Evolutionary conservation across 257 asterid species (phyloP).

Genomic region (Phtheirospermum japonicum): DNA sequence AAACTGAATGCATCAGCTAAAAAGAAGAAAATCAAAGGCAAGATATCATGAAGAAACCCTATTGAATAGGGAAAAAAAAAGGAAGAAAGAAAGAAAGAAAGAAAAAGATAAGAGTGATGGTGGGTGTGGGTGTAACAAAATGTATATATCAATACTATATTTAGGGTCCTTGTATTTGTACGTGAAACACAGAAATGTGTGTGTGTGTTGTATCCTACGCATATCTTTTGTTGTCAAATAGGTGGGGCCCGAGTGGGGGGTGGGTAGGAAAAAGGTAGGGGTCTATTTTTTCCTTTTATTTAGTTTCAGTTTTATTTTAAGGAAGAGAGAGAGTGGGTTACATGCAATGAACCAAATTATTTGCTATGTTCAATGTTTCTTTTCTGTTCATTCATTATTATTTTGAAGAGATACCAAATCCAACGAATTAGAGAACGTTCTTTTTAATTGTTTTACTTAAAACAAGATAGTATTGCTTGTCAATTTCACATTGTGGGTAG

Average conservation of each 20-base stretch:
- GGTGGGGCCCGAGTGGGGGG: conserved; percentile 32
- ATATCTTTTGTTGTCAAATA: conserved; percentile 26
- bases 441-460: neutral
- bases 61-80: conserved; percentile 60
- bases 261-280: conserved; percentile 31
- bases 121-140: conserved; percentile 28
- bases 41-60: conserved; percentile 52
- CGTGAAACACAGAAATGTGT: conserved; percentile 15
- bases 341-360: conserved; percentile 62
- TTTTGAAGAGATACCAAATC: conserved; percentile 29
- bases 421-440: conserved; percentile 28
- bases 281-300: conserved; percentile 13
- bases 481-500: no score
- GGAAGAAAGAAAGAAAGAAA: conserved; percentile 5
- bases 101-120: conserved; percentile 17
- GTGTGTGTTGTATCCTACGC: conserved; percentile 45
- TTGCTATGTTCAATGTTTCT: conserved; percentile 68
- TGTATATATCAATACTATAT: neutral
- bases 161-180: conserved; percentile 9
- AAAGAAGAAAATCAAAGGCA: conserved; percentile 29
- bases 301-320: neutral
- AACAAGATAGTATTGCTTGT: no score
- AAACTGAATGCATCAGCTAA: conserved; percentile 54
- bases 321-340: conserved; percentile 26
- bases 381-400: conserved; percentile 14